These are phyloP conservation scores for Westerdykella aurantiaca DNA, from an alignment of 2,329 filamentous ascomycete genomes.

Conservation along the genomic window DNA sequence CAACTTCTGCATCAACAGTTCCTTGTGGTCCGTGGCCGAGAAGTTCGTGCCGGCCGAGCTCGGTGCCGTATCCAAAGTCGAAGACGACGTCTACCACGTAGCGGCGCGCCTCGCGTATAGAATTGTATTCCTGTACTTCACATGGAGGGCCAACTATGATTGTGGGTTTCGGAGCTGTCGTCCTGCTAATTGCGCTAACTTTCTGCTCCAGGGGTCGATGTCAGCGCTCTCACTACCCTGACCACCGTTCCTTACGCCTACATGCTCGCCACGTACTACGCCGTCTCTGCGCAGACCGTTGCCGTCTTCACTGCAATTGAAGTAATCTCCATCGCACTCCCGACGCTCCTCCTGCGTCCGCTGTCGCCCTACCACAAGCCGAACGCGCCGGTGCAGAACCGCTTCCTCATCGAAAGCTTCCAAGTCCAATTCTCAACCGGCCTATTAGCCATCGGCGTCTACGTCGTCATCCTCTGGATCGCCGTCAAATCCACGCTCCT, in stretches of 20 bases:
- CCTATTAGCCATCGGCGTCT: conserved; percentile 65
- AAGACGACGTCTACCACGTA: conserved; percentile 56
- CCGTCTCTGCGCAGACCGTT: conserved; percentile 57
- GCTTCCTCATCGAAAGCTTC: conserved; percentile 37
- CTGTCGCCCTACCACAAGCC: conserved; percentile 59
- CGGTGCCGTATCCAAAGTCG: conserved; percentile 59
- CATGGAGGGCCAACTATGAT: conserved; percentile 71
- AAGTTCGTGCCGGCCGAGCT: conserved; percentile 61
- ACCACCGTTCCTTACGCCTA: conserved; percentile 71
- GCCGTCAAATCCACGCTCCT: conserved; percentile 62
- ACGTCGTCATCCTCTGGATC: conserved; percentile 64
- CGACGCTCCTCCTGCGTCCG: conserved; percentile 69
- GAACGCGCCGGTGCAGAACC: conserved; percentile 41
- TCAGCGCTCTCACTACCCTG: conserved; percentile 50
- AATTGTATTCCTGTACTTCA: conserved; percentile 61
- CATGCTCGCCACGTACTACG: conserved; percentile 73
- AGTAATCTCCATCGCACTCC: conserved; percentile 61
- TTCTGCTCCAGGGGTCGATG: conserved; percentile 32
- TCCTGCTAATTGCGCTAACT: neutral
- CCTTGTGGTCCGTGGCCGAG: conserved; percentile 59
- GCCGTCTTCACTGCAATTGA: conserved; percentile 61
- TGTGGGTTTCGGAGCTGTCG: conserved; percentile 44
- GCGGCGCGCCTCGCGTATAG: conserved; percentile 51
- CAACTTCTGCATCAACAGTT: conserved; percentile 57
- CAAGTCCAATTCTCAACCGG: conserved; percentile 53